Evolutionary conservation across 306 rosid species (phyloP), one percentile per base, ranked within the genome.

Genomic region (Clitoria ternatea): DNA sequence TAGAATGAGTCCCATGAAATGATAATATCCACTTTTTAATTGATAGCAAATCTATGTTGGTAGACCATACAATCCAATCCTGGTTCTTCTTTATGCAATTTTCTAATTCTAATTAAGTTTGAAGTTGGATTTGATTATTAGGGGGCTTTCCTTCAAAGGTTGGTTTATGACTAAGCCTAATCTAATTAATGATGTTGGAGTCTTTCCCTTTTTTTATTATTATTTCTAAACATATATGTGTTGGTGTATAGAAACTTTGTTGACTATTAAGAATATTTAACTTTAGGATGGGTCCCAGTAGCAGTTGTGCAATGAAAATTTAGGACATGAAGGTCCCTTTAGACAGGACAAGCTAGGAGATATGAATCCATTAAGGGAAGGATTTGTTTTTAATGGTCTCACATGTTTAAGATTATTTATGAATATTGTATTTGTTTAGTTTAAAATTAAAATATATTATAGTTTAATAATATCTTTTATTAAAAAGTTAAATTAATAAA

Each of bases 271-370:
- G 61, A 20, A 29, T 10, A 54, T 48, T 50, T 27, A 18, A 64
- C 24, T 17, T 45, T 66, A 32, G 22, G 14, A 39, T 32, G 77
- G 75, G 75, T 48, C 79, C 79, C 66, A n/a, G 10, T 26, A 57
- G 19, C 26, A 8, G 27, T 18, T 44, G 62, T 26, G 50, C 60
- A 52, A 11, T 22, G 40, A 50, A 77, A 14, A 53, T 20, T 61
- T 50, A 62, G 43, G 72, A 69, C 66, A 40, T 50, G 50, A 19
- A 70, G 59, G 74, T 17, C 29, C 77, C 50, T 55, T 59, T 10
- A 42, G 8, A 33, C 2, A 24, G 24, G 63, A 19, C 39, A 71
- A 63, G 61, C 33, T 24, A 43, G 64, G 30, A 64, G 50, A 65
- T 52, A 24, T 64, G 33, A 61, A 69, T 36, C n/a, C n/a, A n/a